Conservation (phyloP, 306 rosid species). For the Gillenia trifoliata region DNA sequence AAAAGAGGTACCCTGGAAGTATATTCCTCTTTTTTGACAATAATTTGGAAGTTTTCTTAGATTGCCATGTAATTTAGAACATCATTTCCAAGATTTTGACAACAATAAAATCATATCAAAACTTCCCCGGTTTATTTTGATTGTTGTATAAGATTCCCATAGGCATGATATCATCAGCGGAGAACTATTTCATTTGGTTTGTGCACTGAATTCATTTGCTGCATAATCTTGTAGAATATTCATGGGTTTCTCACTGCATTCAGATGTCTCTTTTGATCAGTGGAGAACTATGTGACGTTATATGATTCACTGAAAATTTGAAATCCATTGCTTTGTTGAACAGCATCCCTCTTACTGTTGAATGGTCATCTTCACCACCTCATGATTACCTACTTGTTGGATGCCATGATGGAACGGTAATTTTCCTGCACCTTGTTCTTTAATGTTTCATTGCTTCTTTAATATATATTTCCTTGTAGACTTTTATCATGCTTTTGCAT, state of each 20-base stretch:
- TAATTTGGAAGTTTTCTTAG: neutral
- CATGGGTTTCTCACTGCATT: neutral
- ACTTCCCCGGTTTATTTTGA: neutral
- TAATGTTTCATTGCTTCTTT: slow-evolving; percentile 3
- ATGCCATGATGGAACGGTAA: slow-evolving; percentile 97
- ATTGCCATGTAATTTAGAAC: neutral
- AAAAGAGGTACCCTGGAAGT: slow-evolving; percentile 45
- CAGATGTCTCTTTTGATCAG: slow-evolving; percentile 5
- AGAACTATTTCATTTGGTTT: neutral
- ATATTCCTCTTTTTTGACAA: neutral
- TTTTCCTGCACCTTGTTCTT: slow-evolving; percentile 6
- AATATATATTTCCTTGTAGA: slow-evolving; percentile 3
- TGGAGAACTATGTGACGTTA: slow-evolving; percentile 10
- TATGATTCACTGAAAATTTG: slow-evolving; percentile 10
- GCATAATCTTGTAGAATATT: neutral
- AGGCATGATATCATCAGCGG: neutral
- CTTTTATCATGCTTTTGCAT: slow-evolving; percentile 1
- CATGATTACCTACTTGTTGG: slow-evolving; percentile 80
- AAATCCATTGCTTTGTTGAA: slow-evolving; percentile 19
- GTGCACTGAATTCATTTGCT: neutral
- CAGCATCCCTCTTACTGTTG: slow-evolving; percentile 91
- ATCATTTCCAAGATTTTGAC: neutral
- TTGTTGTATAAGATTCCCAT: neutral
- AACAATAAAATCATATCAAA: neutral
- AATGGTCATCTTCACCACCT: slow-evolving; percentile 80